These are phyloP conservation scores for Leucosporidium scottii DNA, from an alignment of 768 basidiomycete genomes.

Conservation along the genomic window DNA sequence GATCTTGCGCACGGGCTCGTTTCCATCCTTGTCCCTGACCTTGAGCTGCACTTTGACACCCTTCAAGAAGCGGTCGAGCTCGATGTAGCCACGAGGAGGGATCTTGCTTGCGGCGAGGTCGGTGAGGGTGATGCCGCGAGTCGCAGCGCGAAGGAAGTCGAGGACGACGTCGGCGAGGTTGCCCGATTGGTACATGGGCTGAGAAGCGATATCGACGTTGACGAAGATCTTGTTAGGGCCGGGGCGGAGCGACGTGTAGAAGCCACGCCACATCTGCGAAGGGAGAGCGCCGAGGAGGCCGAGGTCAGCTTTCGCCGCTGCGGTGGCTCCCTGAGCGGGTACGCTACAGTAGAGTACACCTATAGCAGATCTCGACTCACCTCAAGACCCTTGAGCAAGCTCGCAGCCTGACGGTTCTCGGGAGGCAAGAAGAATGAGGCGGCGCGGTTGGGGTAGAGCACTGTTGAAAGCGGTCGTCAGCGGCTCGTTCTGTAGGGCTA, in stretches of 20 bases:
- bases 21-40: constrained; percentile 6
- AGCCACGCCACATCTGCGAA: constrained; percentile 6
- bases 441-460: neutral
- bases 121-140: neutral
- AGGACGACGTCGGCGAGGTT: constrained; percentile 19
- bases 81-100: constrained; percentile 8
- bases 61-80: neutral
- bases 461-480: too few species aligned
- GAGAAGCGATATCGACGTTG: constrained; percentile 16
- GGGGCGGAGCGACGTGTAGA: constrained; percentile 20
- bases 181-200: constrained; percentile 16
- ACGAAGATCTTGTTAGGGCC: constrained; percentile 14
- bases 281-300: neutral
- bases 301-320: neutral
- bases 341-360: too few species aligned
- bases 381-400: neutral
- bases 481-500: too few species aligned
- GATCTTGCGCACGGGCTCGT: constrained; percentile 8
- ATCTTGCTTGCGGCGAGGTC: constrained; percentile 7
- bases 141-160: constrained; percentile 12
- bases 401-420: neutral
- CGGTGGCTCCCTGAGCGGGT: neutral
- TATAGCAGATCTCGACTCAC: constrained; percentile 19
- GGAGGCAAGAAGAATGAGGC: constrained; percentile 13
- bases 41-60: constrained; percentile 19